Evolutionary conservation across 257 asterid genomes (phyloP).

Genomic region (Datura wrightii): DNA sequence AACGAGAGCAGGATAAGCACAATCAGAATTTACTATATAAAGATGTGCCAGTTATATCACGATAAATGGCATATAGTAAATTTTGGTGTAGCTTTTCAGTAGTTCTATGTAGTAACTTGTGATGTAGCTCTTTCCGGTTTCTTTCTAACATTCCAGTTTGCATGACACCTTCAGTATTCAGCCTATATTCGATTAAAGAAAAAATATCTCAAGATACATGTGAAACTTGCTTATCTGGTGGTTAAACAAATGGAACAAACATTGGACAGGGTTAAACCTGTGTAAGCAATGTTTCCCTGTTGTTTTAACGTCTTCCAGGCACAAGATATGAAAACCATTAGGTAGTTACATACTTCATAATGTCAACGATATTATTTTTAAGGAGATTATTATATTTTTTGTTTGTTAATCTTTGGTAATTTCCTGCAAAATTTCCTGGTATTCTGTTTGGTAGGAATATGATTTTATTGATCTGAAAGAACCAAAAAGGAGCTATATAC

Average conservation of each 20-base stretch:
- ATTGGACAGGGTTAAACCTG: constrained; percentile 4
- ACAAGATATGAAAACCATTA: background rate
- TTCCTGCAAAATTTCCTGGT: background rate
- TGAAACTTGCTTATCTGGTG: constrained; percentile 7
- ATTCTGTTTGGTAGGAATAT: background rate
- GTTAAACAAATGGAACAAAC: background rate
- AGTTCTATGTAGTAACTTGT: background rate
- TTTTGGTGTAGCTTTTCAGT: background rate
- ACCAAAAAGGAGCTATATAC: background rate
- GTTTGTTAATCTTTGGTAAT: background rate
- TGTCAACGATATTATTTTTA: background rate
- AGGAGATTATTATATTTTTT: background rate
- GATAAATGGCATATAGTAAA: background rate
- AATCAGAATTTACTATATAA: background rate
- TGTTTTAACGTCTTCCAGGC: background rate
- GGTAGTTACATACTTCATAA: background rate
- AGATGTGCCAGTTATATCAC: background rate
- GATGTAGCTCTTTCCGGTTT: constrained; percentile 13
- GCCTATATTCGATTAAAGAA: background rate
- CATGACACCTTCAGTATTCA: background rate
- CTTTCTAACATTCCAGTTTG: background rate
- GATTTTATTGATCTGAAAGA: background rate
- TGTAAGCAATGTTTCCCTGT: background rate
- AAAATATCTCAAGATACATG: constrained; percentile 8
- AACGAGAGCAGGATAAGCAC: background rate